phyloP scores from a whole-genome alignment of 495 filamentous ascomycete species.

The Neurospora africana region DNA sequence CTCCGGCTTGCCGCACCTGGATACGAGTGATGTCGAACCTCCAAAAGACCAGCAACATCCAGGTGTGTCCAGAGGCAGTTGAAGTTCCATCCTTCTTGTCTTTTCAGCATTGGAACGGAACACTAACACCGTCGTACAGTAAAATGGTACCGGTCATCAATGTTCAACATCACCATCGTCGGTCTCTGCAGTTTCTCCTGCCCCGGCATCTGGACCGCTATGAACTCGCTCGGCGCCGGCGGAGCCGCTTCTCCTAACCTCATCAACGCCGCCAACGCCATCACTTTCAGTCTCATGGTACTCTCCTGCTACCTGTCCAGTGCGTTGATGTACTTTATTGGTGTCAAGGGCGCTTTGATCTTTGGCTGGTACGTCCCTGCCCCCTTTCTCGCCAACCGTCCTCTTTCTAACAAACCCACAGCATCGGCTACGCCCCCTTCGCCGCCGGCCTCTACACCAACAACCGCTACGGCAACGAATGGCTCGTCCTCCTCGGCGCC shows the following conservation, averaged over 20 bases:
- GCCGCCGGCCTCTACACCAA: constrained; percentile 57
- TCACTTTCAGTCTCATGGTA: constrained; percentile 58
- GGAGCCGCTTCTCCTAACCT: constrained; percentile 52
- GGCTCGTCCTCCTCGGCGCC: constrained; percentile 54
- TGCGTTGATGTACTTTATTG: constrained; percentile 45
- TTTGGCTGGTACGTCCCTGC: constrained; percentile 40
- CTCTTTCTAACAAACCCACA: background rate
- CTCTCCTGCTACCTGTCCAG: constrained; percentile 48
- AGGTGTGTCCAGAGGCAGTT: constrained; percentile 3
- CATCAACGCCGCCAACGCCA: constrained; percentile 58
- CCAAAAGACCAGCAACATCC: constrained; percentile 15
- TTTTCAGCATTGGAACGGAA: background rate
- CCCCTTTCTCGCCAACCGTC: background rate
- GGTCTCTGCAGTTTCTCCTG: constrained; percentile 54
- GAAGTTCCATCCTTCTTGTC: background rate
- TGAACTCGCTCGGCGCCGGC: constrained; percentile 60
- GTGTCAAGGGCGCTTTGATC: constrained; percentile 54
- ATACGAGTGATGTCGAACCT: constrained; percentile 7
- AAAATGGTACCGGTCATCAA: constrained; percentile 55
- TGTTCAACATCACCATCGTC: constrained; percentile 53
- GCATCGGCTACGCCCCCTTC: constrained; percentile 53
- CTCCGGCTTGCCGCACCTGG: background rate
- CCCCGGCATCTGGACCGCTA: constrained; percentile 58
- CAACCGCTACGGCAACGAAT: constrained; percentile 52
- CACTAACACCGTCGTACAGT: constrained; percentile 23